These are phyloP conservation scores for Fusarium zealandicum DNA, from an alignment of 2,329 filamentous ascomycete genomes.

Conservation along the genomic window DNA sequence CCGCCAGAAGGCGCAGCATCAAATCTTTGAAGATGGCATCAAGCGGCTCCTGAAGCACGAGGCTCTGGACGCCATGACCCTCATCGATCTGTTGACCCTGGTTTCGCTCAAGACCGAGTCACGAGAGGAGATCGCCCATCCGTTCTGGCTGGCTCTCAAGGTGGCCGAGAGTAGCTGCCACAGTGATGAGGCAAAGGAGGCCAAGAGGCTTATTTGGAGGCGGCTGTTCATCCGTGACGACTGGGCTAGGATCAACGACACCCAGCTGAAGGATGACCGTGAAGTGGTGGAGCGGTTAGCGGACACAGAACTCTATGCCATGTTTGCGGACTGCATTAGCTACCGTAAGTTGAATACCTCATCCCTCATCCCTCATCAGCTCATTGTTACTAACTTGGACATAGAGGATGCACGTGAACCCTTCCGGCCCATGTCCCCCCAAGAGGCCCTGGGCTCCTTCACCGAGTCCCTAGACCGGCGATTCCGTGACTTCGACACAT, in stretches of 20 bases:
- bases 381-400: conserved; percentile 40
- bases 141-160: conserved; percentile 78
- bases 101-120: conserved; percentile 60
- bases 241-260: conserved; percentile 82
- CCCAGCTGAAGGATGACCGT: conserved; percentile 74
- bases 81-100: conserved; percentile 82
- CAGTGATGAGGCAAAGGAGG: conserved; percentile 65
- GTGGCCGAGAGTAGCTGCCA: conserved; percentile 63
- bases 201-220: conserved; percentile 78
- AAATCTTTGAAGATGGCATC: conserved; percentile 75
- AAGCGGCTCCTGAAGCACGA: conserved; percentile 74
- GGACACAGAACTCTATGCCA: conserved; percentile 72
- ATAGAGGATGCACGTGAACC: conserved; percentile 53
- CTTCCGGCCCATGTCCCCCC: conserved; percentile 57
- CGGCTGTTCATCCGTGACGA: conserved; percentile 84
- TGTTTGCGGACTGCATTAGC: conserved; percentile 69
- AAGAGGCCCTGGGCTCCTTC: conserved; percentile 65
- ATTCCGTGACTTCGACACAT: conserved; percentile 66
- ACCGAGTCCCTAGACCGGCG: conserved; percentile 67
- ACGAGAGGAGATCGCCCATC: conserved; percentile 63
- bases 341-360: conserved; percentile 61
- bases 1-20: conserved; percentile 70
- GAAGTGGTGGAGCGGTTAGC: conserved; percentile 69
- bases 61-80: conserved; percentile 68
- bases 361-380: not conserved